Percentiles rank a stretch among this genome's conserved stretches.
Conservation (phyloP, 2,329 filamentous ascomycete genomes). For the Cordyceps sp. region DNA sequence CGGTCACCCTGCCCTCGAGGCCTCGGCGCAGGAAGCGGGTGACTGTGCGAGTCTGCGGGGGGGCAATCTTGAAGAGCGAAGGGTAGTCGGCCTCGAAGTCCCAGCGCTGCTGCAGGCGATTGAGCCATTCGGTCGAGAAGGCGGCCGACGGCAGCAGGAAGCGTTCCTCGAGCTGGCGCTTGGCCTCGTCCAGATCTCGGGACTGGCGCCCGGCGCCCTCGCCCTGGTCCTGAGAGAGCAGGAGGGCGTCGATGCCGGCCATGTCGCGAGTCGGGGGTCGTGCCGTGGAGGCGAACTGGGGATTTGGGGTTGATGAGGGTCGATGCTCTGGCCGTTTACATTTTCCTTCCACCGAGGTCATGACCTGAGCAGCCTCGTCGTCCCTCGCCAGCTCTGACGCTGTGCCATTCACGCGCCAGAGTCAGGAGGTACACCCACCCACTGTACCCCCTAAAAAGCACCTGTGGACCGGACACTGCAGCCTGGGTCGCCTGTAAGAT, state of each 20-base stretch:
- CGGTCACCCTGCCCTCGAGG: constrained; percentile 79
- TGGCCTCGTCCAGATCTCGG: constrained; percentile 35
- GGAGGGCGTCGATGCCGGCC: constrained; percentile 18
- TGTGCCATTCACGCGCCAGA: too few relatives aligned
- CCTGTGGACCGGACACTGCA: too few relatives aligned
- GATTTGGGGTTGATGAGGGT: too few relatives aligned
- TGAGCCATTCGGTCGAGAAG: constrained; percentile 77
- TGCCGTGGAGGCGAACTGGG: neutral
- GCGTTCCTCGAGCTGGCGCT: constrained; percentile 54
- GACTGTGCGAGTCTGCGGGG: constrained; percentile 86
- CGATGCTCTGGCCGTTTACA: too few relatives aligned
- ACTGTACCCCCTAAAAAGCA: too few relatives aligned
- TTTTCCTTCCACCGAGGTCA: too few relatives aligned
- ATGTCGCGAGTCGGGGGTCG: constrained; percentile 10
- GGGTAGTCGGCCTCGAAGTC: constrained; percentile 64
- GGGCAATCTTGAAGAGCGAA: constrained; percentile 73
- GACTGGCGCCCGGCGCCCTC: constrained; percentile 3
- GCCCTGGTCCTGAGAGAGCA: constrained; percentile 11
- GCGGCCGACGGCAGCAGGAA: constrained; percentile 65
- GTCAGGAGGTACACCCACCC: too few relatives aligned
- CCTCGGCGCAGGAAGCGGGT: constrained; percentile 85
- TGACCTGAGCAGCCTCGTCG: too few relatives aligned
- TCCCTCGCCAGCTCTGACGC: too few relatives aligned
- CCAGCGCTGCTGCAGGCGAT: constrained; percentile 79
- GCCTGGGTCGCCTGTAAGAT: too few relatives aligned